phyloP scores from a whole-genome alignment of 1,139 yeast genomes.

The Casaregolazyma suthepensis region DNA sequence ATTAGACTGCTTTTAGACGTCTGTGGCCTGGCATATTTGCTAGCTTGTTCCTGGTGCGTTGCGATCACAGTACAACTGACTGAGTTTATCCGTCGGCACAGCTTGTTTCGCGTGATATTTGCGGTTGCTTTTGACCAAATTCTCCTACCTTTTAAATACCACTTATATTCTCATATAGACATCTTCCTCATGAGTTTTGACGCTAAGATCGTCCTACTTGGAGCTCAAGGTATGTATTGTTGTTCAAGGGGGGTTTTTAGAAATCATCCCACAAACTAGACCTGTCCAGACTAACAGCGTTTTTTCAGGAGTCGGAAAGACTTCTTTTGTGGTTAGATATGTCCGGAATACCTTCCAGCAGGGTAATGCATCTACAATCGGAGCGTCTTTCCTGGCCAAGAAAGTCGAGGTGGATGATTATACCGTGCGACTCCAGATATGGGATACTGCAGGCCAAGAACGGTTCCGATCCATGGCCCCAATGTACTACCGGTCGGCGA shows the following conservation, averaged over 20 bases:
- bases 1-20: not conserved
- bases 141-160: not conserved
- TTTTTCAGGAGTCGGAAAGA: conserved; percentile 76
- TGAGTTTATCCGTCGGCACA: not conserved
- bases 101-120: not conserved
- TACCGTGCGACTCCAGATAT: conserved; percentile 81
- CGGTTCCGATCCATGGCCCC: conserved; percentile 91
- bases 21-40: not conserved
- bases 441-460: conserved; percentile 97
- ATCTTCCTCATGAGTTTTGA: conserved; percentile 29
- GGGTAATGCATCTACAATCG: conserved; percentile 88
- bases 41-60: not conserved
- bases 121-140: not conserved
- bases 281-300: not conserved
- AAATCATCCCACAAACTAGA: not conserved
- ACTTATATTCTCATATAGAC: not conserved
- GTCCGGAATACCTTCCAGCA: conserved; percentile 89
- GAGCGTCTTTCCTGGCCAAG: conserved; percentile 90
- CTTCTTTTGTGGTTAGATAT: conserved; percentile 80
- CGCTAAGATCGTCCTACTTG: conserved; percentile 35
- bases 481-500: conserved; percentile 91
- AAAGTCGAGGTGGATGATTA: conserved; percentile 79
- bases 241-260: not conserved
- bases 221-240: conserved; percentile 30
- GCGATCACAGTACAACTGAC: not conserved